Evolutionary conservation across 805 yeast species (phyloP), one percentile per base, ranked within the genome.

Genomic region (Lipomyces yamadae): DNA sequence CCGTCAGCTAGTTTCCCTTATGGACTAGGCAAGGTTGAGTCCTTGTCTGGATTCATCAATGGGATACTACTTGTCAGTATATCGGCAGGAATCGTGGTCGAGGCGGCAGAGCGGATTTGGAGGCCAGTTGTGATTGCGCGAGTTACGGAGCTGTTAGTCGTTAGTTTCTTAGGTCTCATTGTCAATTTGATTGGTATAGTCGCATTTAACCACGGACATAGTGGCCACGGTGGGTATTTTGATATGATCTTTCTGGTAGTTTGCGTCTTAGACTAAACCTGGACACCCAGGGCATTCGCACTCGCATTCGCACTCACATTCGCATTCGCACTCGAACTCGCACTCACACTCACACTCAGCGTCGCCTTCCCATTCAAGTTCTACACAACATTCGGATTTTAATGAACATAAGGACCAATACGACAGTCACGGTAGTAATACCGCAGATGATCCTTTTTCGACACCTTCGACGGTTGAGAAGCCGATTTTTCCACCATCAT

Each of bases 21-120:
- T 80, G 97, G 97, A 0, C 80, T 94, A 60, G 83, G 87, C 6
- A 86, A 92, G 76, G 86, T 95, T 58, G 98, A 93, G 76, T 92
- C 96, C 1, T 81, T 95, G 63, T 95, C 98, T 0, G 99, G 99
- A 0, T 95, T 95, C 74, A 90, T 98, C 3, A 95, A 95, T 76
- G 99, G 97, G 3, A 89, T 96, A 6, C 78, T 95, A 60, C 81
- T 95, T 55, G 78, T 96, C 32, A 97, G 97, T 1, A 94, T 95
- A 57, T 93, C 95, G 32, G 88, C 89, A 32, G 95, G 97, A 24
- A 92, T 95, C 56, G 83, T 90, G 32, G 87, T 91, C 69, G 97
- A 95, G 77, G 95, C 98, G 0, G 72, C 91, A 34, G 94, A 92
- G 62, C 83, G 99, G 68, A 81, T 95, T 35, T 82, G 86, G 57